Evolutionary conservation across 2,329 filamentous ascomycete species (phyloP), one percentile per base, ranked within the genome.

Genomic region (Grosmannia clavigera): DNA sequence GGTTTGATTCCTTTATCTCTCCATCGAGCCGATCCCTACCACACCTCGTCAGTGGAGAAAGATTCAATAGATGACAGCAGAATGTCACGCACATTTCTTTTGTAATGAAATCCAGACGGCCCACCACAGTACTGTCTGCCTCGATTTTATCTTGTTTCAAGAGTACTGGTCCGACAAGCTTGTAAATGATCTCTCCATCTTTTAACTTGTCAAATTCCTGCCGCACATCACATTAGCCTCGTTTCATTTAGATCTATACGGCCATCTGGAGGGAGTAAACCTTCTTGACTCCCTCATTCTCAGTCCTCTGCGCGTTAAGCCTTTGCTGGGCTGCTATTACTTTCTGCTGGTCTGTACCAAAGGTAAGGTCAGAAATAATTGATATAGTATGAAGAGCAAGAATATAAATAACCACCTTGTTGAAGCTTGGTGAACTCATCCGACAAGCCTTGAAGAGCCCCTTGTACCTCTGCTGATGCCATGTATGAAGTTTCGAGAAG

Each of bases 71-170:
- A 11, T 12, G 33, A 22, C 0, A 38, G n/a, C 46, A 52, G n/a
- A 25, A 10, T 3, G 22, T 6, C 25, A 60, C 59, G 5, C 71
- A 96, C 91, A 97, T 94, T 71, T 99, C 92, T 69, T 92, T 90
- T 65, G 86, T 82, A 65, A 99, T 99, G 69, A 92, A 97, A 65
- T 96, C 91, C 57, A 99, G 73, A 29, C 94, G 84, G 25, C 90
- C 90, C 67, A 95, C 90, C 22, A 99, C 94, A 0, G 91, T 92
- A 78, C 89, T 87, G 65, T 91, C 85, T 0, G 94, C 94, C 71
- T 99, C 94, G 1, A 83, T 76, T 72, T 89, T 92, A 61, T 97
- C 94, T 73, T 99, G 94, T 79, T 97, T 96, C 68, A 99, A 74
- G 46, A 99, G 76, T 7, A 97, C 89, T 0, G 94, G 94, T 0